Evolutionary conservation across 2,329 filamentous ascomycete species (phyloP), one percentile per base, ranked within the genome.

Genomic region (Diaporthe sp.): DNA sequence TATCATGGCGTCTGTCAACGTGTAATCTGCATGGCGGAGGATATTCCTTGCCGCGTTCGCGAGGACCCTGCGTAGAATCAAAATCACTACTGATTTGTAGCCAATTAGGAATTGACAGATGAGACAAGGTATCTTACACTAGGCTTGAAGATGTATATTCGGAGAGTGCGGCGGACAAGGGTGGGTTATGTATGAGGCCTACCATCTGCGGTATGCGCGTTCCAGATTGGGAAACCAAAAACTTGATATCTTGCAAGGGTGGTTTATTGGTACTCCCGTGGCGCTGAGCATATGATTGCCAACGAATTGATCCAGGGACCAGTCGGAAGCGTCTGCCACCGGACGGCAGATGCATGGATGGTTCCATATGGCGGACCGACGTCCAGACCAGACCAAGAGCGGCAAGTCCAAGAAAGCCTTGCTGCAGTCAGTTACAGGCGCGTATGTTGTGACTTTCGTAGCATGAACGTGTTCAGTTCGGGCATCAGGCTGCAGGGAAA

Each of bases 341-440:
- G 6, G 62, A 67, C 19, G 3, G 62, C 31, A 25, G 6, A 37
- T n/a, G 42, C 25, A 44, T 31, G n/a, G 3, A 49, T 15, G 42
- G n/a, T 49, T 22, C 5, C 28, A 22, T 46, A 10, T 10, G n/a
- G 60, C 60, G 28, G 42, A 22, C 28, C 44, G 19, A 9, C 12
- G 5, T 46, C 25, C 28, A 10, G 17, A 31, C n/a, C 42, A 22
- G 17, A 2, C 44, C 42, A 37, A 37, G 61, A 67, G 13, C 1
- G 61, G 62, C 44, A 67, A 67, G 17, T 51, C 12, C 17, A 34
- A n/a, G 28, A 46, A 31, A 51, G 62, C 62, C 28, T 67, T 37
- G 44, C 46, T 37, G 44, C 62, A 17, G 10, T 31, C 28, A 25
- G 62, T 51, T n/a, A 17, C 31, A 51, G 46, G 44, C 31, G 44